Conservation (phyloP, 257 asterid genomes). For the Plantago ovata region DNA sequence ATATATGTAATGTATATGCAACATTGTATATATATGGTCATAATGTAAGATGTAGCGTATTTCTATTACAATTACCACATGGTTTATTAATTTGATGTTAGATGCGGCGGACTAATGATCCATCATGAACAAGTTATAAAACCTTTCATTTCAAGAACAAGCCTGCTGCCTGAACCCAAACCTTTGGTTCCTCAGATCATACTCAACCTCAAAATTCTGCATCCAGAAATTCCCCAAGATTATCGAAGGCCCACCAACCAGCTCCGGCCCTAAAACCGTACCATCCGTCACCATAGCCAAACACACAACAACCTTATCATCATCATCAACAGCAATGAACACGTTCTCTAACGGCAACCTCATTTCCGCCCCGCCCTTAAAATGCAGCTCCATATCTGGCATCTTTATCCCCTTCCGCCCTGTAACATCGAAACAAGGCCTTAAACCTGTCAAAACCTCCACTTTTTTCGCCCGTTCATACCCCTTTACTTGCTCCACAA, state of each 20-base stretch:
- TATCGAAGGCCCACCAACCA: conserved; percentile 57
- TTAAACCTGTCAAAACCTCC: conserved; percentile 51
- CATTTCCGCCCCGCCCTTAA: conserved; percentile 79
- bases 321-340: conserved; percentile 41
- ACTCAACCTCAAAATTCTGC: conserved; percentile 82
- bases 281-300: conserved; percentile 51
- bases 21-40: too few species aligned
- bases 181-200: conserved; percentile 62
- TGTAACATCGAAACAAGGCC: conserved; percentile 67
- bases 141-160: conserved; percentile 32
- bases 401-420: conserved; percentile 30
- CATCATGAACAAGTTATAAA: too few species aligned
- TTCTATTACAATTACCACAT: too few species aligned
- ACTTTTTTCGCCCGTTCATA: conserved; percentile 41
- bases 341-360: conserved; percentile 62
- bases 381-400: conserved; percentile 65
- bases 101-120: too few species aligned
- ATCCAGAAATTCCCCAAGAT: conserved; percentile 76
- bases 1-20: too few species aligned
- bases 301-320: conserved; percentile 36
- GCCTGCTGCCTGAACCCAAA: conserved; percentile 62
- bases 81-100: too few species aligned
- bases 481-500: conserved; percentile 40
- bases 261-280: conserved; percentile 30
- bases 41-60: too few species aligned